phyloP scores from a whole-genome alignment of 345 rosid species.

The Raphanus sativus region DNA sequence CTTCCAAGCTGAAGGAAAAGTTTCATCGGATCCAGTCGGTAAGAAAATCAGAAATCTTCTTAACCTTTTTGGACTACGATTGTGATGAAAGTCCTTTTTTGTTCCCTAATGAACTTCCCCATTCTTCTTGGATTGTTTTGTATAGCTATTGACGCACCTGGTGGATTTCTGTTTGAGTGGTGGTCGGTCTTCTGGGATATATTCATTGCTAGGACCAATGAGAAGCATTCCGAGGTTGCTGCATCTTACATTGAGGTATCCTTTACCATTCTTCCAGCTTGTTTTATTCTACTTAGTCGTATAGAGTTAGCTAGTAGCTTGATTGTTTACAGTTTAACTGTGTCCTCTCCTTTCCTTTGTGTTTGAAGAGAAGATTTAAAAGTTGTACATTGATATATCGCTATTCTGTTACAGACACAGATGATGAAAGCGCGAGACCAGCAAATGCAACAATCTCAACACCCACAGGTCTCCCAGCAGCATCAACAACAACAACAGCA shows the following conservation, averaged over 20 bases:
- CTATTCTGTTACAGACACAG: constrained; percentile 49
- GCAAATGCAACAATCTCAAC: constrained; percentile 52
- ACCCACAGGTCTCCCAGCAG: constrained; percentile 61
- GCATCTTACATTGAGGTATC: constrained; percentile 95
- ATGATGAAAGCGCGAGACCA: constrained; percentile 73
- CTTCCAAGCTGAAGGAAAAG: constrained; percentile 96
- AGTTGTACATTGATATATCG: not conserved
- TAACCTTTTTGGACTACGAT: not conserved
- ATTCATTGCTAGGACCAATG: constrained; percentile 96
- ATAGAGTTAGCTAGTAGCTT: constrained; percentile 15
- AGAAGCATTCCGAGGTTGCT: constrained; percentile 98
- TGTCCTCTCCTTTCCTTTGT: not conserved
- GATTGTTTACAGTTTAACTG: not conserved
- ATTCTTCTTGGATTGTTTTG: constrained; percentile 27
- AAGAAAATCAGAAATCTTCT: constrained; percentile 38
- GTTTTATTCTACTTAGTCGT: not conserved
- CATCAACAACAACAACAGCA: constrained; percentile 59
- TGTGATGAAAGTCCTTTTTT: not conserved
- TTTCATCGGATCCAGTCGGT: constrained; percentile 98
- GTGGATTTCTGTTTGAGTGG: constrained; percentile 99
- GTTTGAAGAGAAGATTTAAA: not conserved
- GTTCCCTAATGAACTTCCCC: not conserved
- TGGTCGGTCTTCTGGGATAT: constrained; percentile 99
- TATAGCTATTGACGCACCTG: constrained; percentile 96
- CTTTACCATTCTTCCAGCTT: not conserved